Base-by-base conservation (phyloP, 1,139 yeast species). In the Taphrina deformans region DNA sequence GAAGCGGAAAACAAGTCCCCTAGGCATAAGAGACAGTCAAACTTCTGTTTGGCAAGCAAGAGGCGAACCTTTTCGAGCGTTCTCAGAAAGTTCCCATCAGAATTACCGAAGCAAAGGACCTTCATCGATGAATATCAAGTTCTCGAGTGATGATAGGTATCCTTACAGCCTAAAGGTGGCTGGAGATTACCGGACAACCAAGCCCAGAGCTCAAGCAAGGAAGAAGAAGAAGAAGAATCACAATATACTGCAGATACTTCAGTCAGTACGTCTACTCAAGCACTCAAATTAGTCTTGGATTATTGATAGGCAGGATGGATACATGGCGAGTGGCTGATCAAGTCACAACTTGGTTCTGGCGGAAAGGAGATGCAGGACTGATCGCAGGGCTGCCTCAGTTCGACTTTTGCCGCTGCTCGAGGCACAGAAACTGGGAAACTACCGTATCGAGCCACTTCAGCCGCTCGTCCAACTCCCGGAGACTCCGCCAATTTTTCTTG, bases 1-100 rank as follows among this genome's bases (percentile, higher is more conserved):
- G 55, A 26, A n/a, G 46, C 27, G n/a, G 33, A 16, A 18, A 67
- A 48, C 26, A 67, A 51, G 53, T 60, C 59, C 7, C 68, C 68
- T 18, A 66, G 26, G 26, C 66, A 62, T 14, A 67, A 29, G 12
- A 55, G 41, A 35, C 66, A 50, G 18, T 67, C 68, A 46, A 67
- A 67, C 14, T 27, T 14, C 29, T 67, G 68, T 23, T 66, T 64
- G 24, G 41, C 45, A 16, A 14, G 35, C 27, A 62, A 24, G 21
- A 55, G 21, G 5, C 46, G 31, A 3, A 60, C 63, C 35, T 66
- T 66, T 18, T 55, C 66, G 29, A 66, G 50, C 23, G 66, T 55
- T 29, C 51, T 50, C 16, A 44, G 29, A 10, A 50, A 33, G 9
- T 66, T 24, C 2, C 66, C 68, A 18, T 51, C 35, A 9, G 66